phyloP scores from a whole-genome alignment of 495 filamentous ascomycete species.

The Aspergillus funiculosus region DNA sequence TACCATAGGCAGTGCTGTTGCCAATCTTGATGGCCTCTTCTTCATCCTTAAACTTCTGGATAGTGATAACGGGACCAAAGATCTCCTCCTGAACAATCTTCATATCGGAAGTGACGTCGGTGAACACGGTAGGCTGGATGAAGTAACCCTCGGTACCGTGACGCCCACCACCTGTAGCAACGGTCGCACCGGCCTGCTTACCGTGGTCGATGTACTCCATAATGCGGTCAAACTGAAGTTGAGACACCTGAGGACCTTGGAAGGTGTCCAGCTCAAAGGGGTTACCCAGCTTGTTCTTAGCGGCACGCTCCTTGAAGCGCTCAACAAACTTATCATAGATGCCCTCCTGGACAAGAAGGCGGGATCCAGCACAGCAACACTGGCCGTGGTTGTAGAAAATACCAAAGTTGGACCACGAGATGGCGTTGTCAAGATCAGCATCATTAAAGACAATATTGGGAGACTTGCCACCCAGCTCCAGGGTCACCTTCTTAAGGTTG shows the following conservation, averaged over 20 bases:
- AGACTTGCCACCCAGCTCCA: conserved; percentile 96
- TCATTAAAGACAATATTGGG: conserved; percentile 98
- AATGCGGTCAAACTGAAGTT: conserved; percentile 94
- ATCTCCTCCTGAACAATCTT: conserved; percentile 99
- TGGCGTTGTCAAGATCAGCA: conserved; percentile 91
- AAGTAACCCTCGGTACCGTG: conserved; percentile 91
- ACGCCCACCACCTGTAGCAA: conserved; percentile 81
- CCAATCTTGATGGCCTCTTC: conserved; percentile 76
- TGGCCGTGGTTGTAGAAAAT: conserved; percentile 99
- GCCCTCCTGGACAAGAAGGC: conserved; percentile 90
- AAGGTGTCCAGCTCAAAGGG: conserved; percentile 84
- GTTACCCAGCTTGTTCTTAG: conserved; percentile 82
- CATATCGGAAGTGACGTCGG: conserved; percentile 81
- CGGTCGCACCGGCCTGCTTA: conserved; percentile 78
- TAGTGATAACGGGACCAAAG: conserved; percentile 89
- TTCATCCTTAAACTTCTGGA: conserved; percentile 89
- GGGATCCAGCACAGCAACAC: conserved; percentile 94
- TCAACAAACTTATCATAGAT: conserved; percentile 94
- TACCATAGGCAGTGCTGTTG: conserved; percentile 73
- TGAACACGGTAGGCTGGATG: conserved; percentile 97
- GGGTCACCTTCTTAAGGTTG: conserved; percentile 99
- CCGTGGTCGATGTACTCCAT: conserved; percentile 96
- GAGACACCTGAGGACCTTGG: conserved; percentile 94
- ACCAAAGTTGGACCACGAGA: conserved; percentile 97
- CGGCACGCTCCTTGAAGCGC: conserved; percentile 80